Evolutionary conservation across 805 yeast genomes (phyloP), one percentile per base, ranked within the genome.

Genomic region (Spencermartinsiella europaea): DNA sequence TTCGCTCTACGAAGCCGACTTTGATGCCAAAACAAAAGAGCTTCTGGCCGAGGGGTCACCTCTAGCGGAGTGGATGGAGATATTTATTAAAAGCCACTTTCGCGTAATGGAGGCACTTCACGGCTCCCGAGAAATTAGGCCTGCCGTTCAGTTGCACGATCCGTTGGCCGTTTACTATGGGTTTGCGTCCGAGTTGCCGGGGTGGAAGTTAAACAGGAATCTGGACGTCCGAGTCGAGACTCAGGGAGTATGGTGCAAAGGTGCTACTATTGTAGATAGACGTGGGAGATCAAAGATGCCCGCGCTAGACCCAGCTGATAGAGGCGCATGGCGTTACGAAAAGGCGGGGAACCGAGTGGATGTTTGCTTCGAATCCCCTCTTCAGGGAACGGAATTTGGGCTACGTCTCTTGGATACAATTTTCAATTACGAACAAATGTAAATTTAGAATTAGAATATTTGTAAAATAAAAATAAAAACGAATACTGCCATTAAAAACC

Each of bases 81-180:
- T 51, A 10, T 70, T 71, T 70, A 50, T 67, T 20, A 51, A 46
- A 15, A 40, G 56, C 12, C 51, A 63, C 4, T 64, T 63, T 42
- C 50, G 49, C 19, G 48, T 53, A 19, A 47, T 55, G 49, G 38
- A 22, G 16, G 33, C n/a, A 4, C 40, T 42, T 4, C 7, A 22
- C 4, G 43, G 25, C 19, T 25, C 12, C 31, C 44, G 16, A 4
- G 45, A 36, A 17, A 25, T 16, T 14, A 22, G 17, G 16, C 40
- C 21, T 20, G 17, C 12, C 21, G 37, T 42, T 21, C 54, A 60
- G 21, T 46, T 67, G 47, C 73, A 69, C 41, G 73, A 69, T 47
- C 73, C 73, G n/a, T 57, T 69, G 34, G 66, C 72, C 2, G 56
- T 62, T 17, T 66, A 57, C 44, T 69, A 60, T 45, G 64, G 65